Conservation (phyloP, 768 basidiomycete genomes). For the Cantharellus cinnabarinus region DNA sequence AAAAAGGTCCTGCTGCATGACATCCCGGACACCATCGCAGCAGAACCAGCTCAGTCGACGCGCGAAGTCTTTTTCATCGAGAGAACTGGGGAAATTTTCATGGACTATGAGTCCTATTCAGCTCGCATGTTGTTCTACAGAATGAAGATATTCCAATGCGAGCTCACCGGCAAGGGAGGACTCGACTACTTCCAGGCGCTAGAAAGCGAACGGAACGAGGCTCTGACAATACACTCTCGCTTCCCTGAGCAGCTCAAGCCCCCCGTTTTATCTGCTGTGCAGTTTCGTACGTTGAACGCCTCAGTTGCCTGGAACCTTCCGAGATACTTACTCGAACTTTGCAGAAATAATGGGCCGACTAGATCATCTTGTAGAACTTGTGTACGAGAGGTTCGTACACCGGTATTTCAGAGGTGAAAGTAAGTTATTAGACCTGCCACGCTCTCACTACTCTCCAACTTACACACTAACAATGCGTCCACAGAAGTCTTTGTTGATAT, state of each 20-base stretch:
- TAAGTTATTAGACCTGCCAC: conserved; percentile 22
- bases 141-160: conserved; percentile 88
- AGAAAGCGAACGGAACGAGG: conserved; percentile 79
- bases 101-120: conserved; percentile 88
- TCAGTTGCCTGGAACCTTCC: conserved; percentile 2
- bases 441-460: conserved; percentile 5
- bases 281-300: conserved; percentile 65
- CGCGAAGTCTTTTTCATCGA: conserved; percentile 78
- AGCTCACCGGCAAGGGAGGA: conserved; percentile 85
- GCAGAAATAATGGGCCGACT: conserved; percentile 91
- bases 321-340: neutral
- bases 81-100: conserved; percentile 94
- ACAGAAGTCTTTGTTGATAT: conserved; percentile 79
- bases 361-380: conserved; percentile 85
- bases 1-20: conserved; percentile 15
- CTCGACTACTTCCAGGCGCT: conserved; percentile 90
- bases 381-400: conserved; percentile 91
- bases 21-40: conserved; percentile 12
- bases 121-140: conserved; percentile 89
- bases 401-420: conserved; percentile 84
- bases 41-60: conserved; percentile 16
- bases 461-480: conserved; percentile 4
- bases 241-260: conserved; percentile 89
- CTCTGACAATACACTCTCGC: conserved; percentile 67
- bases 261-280: conserved; percentile 75